Evolutionary conservation across 2,329 filamentous ascomycete species (phyloP).

Genomic region (Cladosporium sp.): DNA sequence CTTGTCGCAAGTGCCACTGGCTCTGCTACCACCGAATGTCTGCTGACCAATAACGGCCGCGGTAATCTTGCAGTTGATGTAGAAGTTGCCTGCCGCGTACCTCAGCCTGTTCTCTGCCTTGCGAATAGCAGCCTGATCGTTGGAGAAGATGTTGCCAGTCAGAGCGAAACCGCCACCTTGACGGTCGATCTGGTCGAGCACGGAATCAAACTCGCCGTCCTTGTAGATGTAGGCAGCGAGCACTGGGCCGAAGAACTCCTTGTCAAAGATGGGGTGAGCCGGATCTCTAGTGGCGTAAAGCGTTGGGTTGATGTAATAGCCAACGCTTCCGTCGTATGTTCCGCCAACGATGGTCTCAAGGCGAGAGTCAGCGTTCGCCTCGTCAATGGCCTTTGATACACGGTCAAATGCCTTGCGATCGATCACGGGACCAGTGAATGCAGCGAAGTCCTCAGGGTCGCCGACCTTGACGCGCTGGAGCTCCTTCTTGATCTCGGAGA

Average conservation of each 20-base stretch:
- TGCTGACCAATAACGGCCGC: conserved; percentile 41
- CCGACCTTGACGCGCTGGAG: conserved; percentile 67
- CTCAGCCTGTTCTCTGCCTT: conserved; percentile 66
- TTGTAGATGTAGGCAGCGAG: conserved; percentile 73
- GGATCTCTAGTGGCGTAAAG: conserved; percentile 73
- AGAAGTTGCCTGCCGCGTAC: conserved; percentile 76
- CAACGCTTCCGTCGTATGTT: conserved; percentile 69
- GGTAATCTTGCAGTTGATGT: conserved; percentile 75
- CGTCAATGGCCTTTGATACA: conserved; percentile 69
- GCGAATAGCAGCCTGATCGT: conserved; percentile 61
- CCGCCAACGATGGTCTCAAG: conserved; percentile 72
- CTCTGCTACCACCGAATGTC: conserved; percentile 48
- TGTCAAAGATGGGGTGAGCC: conserved; percentile 66
- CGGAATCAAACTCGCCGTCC: conserved; percentile 63
- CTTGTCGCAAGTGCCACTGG: conserved; percentile 55
- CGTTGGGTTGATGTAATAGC: conserved; percentile 80
- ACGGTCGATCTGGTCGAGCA: conserved; percentile 48
- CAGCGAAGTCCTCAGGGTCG: conserved; percentile 62
- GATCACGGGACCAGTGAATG: conserved; percentile 86
- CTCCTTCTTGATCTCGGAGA: conserved; percentile 61
- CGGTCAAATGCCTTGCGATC: conserved; percentile 78
- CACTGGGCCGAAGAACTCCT: conserved; percentile 79
- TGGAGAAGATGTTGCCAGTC: conserved; percentile 71
- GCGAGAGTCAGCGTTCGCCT: conserved; percentile 68
- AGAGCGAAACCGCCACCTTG: conserved; percentile 55